Base-by-base conservation (phyloP, 2,329 filamentous ascomycete genomes). In the Penicillium sp. region DNA sequence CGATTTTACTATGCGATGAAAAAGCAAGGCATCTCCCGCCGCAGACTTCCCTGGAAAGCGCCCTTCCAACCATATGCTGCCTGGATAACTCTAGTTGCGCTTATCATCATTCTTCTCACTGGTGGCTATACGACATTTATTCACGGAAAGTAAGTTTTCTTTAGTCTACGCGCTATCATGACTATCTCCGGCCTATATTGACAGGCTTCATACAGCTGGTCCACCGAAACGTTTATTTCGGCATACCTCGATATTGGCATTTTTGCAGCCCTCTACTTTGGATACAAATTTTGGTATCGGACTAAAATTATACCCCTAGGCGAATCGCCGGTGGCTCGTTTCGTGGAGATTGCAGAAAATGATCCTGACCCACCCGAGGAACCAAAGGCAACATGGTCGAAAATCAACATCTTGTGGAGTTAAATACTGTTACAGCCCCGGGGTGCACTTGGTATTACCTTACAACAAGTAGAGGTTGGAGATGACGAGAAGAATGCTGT, bases 61-160 rank as follows among this genome's bases (percentile, higher is more conserved):
- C 64, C 64, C 9, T 62, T 81, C 4, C 80, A 82, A 56, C 80
- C 86, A 0, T 88, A 85, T 64, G 80, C 80, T 2, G 79, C 85
- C 0, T 89, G 79, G 67, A 69, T 78, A 33, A 75, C 78, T 6
- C 78, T 88, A 1, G 62, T 79, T 15, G 62, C 84, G 30, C 78
- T 88, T 32, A 61, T 68, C 1, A 66, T 89, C n/a, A 73, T 90
- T 4, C 84, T 81, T 3, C 68, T 90, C 3, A 84, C 87, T 49
- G 87, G 87, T 54, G 87, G 86, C 1, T 90, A 89, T 69, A 79
- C 84, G 4, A 56, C 53, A 3, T 64, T 64, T 10, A 60, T 60
- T 30, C 51, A 60, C 30, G 51, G 54, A 1, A 39, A 57, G 21
- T 56, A 41, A 32, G 50, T 50, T 17, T 20, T 10, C 15, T 5